These are phyloP conservation scores for Geosmithia flava DNA, from an alignment of 2,329 filamentous ascomycete genomes.

Conservation along the genomic window DNA sequence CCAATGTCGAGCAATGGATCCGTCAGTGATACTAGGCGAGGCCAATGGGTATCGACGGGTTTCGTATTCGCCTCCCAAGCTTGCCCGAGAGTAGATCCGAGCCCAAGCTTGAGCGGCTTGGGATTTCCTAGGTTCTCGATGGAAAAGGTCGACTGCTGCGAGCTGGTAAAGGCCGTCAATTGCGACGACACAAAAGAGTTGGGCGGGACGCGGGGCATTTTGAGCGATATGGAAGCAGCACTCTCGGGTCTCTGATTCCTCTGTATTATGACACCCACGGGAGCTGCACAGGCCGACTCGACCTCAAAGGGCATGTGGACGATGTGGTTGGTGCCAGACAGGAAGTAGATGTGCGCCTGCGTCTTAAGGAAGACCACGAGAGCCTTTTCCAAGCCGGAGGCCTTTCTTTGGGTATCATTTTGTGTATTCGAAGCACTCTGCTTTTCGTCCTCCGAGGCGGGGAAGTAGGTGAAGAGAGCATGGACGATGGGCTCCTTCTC, in stretches of 20 bases:
- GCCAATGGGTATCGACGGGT: constrained; percentile 48
- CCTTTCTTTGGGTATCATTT: constrained; percentile 3
- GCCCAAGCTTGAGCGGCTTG: constrained; percentile 38
- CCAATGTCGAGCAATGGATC: constrained; percentile 81
- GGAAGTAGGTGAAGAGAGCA: constrained; percentile 76
- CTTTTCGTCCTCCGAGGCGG: constrained; percentile 31
- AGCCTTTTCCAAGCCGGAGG: constrained; percentile 41
- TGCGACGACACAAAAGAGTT: constrained; percentile 75
- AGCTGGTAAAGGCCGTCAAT: constrained; percentile 37
- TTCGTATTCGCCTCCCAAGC: constrained; percentile 43
- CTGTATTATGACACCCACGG: constrained; percentile 76
- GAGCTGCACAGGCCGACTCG: constrained; percentile 71
- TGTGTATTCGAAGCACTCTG: constrained; percentile 3
- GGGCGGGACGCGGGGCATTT: constrained; percentile 53
- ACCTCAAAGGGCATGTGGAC: constrained; percentile 93
- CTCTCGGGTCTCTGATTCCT: constrained; percentile 51
- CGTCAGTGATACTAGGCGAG: constrained; percentile 69
- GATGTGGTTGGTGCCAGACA: constrained; percentile 77
- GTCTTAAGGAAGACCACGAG: constrained; percentile 86
- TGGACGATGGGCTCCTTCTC: constrained; percentile 83
- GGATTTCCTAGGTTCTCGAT: constrained; percentile 43
- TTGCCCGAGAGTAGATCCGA: constrained; percentile 41
- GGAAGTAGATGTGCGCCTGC: constrained; percentile 86
- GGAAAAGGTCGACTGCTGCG: constrained; percentile 40
- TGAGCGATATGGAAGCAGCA: constrained; percentile 37